Evolutionary conservation across 176 grass and related monocot genomes (phyloP), one percentile per base, ranked within the genome.

Genomic region (Calamus simplicifolius): DNA sequence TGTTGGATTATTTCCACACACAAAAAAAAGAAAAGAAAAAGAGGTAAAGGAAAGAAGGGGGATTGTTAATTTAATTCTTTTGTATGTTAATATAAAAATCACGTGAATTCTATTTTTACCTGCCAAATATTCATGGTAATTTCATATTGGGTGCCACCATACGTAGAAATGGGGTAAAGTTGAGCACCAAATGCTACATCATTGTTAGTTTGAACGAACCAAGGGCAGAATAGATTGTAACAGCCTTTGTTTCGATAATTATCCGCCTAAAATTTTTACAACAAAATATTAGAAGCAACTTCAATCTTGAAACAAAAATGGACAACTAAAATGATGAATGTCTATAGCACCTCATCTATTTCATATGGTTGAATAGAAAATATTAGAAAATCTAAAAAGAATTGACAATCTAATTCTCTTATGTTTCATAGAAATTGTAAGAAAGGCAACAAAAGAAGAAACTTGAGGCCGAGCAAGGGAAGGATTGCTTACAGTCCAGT

Each of bases 51-150:
- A 30, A n/a, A n/a, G n/a, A 29, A 4, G 4, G 4, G 4, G 4
- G 4, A 4, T 29, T 4, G 4, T 4, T 2, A 4, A 29, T 4
- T n/a, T n/a, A n/a, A n/a, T n/a, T n/a, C n/a, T 43, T 1, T 8
- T 1, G 2, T 12, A 10, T 1, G 6, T 38, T 38, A 6, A 35
- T 7, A 35, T 43, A 12, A 43, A 12, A 43, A 12, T 43, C 1
- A 43, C 18, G 4, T 48, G 21, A 50, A 19, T 63, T 64, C 21
- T 23, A 52, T 43, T 70, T 21, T 77, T 83, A 97, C 93, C 93
- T 91, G 91, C 93, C 87, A 97, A 63, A 97, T 77, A 50, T 88
- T 66, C 82, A 97, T 76, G 38, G 87, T 97, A 75, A 97, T 88
- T 71, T 91, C 87, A 67, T 97, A 97, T 64, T 97, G 93, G 56